phyloP scores from a whole-genome alignment of 2,329 filamentous ascomycete genomes.

The Penicillium sp. region DNA sequence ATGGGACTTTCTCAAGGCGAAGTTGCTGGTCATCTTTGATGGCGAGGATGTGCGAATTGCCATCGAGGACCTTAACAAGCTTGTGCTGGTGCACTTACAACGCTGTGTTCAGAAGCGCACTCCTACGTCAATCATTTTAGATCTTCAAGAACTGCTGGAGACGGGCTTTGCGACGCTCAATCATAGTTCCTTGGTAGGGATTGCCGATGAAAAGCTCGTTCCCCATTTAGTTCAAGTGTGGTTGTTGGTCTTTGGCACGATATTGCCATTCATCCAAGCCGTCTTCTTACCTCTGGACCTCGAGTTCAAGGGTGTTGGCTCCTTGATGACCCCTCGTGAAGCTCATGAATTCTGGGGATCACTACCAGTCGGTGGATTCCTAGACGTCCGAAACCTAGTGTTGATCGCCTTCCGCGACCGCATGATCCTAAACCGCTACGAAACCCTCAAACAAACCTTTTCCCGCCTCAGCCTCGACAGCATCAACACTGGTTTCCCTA shows the following conservation, averaged over 20 bases:
- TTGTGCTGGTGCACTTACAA: constrained; percentile 63
- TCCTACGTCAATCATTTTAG: constrained; percentile 61
- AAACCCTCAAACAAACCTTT: constrained; percentile 84
- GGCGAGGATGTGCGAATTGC: constrained; percentile 64
- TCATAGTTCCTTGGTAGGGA: constrained; percentile 69
- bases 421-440: constrained; percentile 85
- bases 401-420: constrained; percentile 85
- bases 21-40: constrained; percentile 63
- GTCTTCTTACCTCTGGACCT: constrained; percentile 91
- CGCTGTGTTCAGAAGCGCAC: constrained; percentile 62
- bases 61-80: constrained; percentile 65
- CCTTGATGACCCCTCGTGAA: constrained; percentile 74
- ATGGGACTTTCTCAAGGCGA: constrained; percentile 66
- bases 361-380: constrained; percentile 55
- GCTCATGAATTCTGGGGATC: constrained; percentile 86
- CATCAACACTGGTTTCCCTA: constrained; percentile 54
- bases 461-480: constrained; percentile 86
- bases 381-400: constrained; percentile 87
- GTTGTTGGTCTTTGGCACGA: constrained; percentile 86
- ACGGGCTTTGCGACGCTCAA: constrained; percentile 85
- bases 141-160: constrained; percentile 60
- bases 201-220: constrained; percentile 84
- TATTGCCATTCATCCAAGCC: constrained; percentile 91
- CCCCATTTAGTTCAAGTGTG: constrained; percentile 89
- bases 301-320: constrained; percentile 83